Conservation (phyloP, 345 rosid species). For the Salix suchowensis region DNA sequence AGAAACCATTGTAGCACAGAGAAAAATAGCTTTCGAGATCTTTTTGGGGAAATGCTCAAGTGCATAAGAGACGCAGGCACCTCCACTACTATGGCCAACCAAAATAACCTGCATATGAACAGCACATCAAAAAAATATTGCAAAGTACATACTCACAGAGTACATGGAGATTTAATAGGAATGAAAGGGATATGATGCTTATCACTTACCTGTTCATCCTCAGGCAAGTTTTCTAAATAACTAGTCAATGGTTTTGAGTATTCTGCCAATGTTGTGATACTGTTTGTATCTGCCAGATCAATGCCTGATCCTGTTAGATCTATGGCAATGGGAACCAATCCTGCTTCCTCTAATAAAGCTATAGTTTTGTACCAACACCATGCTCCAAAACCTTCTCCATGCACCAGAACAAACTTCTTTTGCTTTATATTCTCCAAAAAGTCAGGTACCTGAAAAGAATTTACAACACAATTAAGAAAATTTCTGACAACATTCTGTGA, state of each 20-base stretch:
- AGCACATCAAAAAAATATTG: background rate
- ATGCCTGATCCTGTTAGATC: conserved; percentile 91
- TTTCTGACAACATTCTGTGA: background rate
- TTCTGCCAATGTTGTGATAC: conserved; percentile 64
- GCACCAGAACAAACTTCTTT: conserved; percentile 63
- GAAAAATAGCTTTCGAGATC: conserved; percentile 71
- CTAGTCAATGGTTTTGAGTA: conserved; percentile 75
- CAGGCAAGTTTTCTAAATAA: conserved; percentile 57
- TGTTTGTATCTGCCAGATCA: conserved; percentile 58
- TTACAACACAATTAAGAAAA: background rate
- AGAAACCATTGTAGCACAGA: conserved; percentile 91
- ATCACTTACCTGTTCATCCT: conserved; percentile 76
- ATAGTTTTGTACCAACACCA: conserved; percentile 98
- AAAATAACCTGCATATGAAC: conserved; percentile 57
- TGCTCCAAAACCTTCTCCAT: conserved; percentile 98
- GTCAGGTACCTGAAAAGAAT: conserved; percentile 51
- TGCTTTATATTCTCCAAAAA: conserved; percentile 55
- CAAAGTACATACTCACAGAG: background rate
- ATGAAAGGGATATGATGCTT: background rate
- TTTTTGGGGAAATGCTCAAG: conserved; percentile 72
- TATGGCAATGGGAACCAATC: conserved; percentile 61
- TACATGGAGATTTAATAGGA: background rate
- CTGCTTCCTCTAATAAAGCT: conserved; percentile 77
- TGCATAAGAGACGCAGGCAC: conserved; percentile 81
- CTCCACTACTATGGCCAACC: conserved; percentile 91